A percentile compares a stretch with the other conserved stretches of the same genome.
phyloP scores from a whole-genome alignment of 257 asterid genomes.

The Gentiana straminea region DNA sequence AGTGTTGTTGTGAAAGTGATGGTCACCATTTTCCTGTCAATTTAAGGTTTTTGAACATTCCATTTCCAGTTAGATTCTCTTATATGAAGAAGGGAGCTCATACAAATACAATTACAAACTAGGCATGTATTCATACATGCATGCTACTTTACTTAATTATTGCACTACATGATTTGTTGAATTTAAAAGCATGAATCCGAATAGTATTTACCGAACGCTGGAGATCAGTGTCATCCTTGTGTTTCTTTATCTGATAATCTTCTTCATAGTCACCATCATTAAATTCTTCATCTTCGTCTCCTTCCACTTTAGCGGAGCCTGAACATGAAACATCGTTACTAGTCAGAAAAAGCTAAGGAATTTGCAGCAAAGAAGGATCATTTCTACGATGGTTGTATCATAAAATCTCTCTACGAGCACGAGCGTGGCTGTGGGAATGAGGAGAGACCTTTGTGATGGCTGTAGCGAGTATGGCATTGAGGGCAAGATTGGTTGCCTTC shows the following conservation, averaged over 20 bases:
- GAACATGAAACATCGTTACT: not conserved
- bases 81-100: too few relatives aligned
- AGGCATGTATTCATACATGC: too few relatives aligned
- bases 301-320: slow-evolving; percentile 61
- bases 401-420: too few relatives aligned
- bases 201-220: slow-evolving; percentile 25
- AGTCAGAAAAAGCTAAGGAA: too few relatives aligned
- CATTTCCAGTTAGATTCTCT: too few relatives aligned
- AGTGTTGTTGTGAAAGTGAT: slow-evolving; percentile 24
- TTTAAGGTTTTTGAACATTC: not conserved
- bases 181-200: not conserved
- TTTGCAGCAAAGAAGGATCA: too few relatives aligned
- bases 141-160: not conserved
- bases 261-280: slow-evolving; percentile 54
- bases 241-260: slow-evolving; percentile 43
- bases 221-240: slow-evolving; percentile 13
- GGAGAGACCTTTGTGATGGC: slow-evolving; percentile 49
- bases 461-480: slow-evolving; percentile 60
- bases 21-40: slow-evolving; percentile 49
- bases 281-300: slow-evolving; percentile 48
- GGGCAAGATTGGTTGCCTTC: slow-evolving; percentile 71
- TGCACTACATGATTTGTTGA: not conserved
- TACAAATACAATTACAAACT: too few relatives aligned
- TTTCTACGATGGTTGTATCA: too few relatives aligned
- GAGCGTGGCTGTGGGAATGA: too few relatives aligned